Base-by-base conservation (phyloP, 208 protist genomes). In the Herpetomonas samuelpessoai region DNA sequence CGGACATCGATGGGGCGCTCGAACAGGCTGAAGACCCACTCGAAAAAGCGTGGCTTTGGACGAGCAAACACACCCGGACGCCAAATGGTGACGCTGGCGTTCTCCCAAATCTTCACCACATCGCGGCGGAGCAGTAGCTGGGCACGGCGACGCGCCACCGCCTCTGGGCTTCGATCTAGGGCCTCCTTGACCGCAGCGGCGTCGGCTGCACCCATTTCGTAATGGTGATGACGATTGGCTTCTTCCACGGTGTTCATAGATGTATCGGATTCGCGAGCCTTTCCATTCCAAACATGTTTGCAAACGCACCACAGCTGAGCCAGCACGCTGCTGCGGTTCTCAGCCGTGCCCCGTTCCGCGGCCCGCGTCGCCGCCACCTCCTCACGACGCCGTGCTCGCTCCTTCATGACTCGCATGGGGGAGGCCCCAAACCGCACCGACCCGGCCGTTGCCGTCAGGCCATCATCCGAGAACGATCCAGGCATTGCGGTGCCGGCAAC, bases 81-180 rank as follows among this genome's bases (percentile, higher is more conserved):
- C 77, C 81, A 88, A 38, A 88, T 77, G 39, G 81, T 83, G 41
- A 88, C 14, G 64, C 81, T 71, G 9, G 77, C 53, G 22, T 71
- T 65, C 50, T 84, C 77, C 63, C 74, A 80, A 18, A 82, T 57
- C 68, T 68, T 82, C 31, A 88, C 77, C 1, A 76, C 58, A 52
- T 79, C 74, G n/a, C 81, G 72, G 3, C 74, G 77, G 12, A 84
- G 68, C 25, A 88, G 60, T 62, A 88, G 57, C 46, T 82, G 71
- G 46, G 71, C 65, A 2, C 71, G 81, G 27, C 69, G 46, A 12
- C 68, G 67, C 35, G 77, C 69, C 3, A 81, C 51, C 14, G 28
- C 46, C 27, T 78, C 76, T 38, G 60, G 35, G 38, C 26, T 45
- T 4, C 52, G 31, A 29, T 47, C n/a, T 27, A 21, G 25, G 24